phyloP scores from a whole-genome alignment of 257 asterid genomes.

The Gentiana macrophylla region DNA sequence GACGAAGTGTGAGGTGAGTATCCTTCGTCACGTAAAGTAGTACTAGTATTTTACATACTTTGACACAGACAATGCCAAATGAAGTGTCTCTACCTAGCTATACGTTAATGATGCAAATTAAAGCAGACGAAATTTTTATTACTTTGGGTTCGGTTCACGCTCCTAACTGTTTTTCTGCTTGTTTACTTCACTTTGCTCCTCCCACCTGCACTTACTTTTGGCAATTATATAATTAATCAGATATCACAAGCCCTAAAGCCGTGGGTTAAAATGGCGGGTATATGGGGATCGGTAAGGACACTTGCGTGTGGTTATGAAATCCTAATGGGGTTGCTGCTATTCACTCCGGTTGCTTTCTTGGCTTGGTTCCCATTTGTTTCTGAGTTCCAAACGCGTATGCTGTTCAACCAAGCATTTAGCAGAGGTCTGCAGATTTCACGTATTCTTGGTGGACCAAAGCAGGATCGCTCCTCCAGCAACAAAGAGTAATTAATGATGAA shows the following conservation, averaged over 20 bases:
- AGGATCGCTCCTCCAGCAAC: conserved; percentile 71
- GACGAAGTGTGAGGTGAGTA: no score
- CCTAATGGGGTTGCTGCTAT: conserved; percentile 62
- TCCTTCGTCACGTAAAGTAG: no score
- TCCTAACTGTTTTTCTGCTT: neutral
- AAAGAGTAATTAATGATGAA: conserved; percentile 32
- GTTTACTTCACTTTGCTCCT: neutral
- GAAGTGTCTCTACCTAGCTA: no score
- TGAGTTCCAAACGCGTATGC: conserved; percentile 90
- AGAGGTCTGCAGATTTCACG: conserved; percentile 97
- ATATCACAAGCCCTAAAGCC: conserved; percentile 82
- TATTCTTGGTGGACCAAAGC: conserved; percentile 94
- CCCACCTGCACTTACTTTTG: neutral
- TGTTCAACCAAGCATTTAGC: conserved; percentile 96
- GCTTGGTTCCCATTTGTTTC: conserved; percentile 99
- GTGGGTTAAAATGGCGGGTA: conserved; percentile 28
- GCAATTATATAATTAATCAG: conserved; percentile 21
- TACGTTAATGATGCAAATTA: neutral
- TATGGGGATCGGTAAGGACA: conserved; percentile 74
- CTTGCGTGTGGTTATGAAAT: conserved; percentile 83
- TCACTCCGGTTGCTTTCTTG: conserved; percentile 90
- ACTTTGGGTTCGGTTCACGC: neutral
- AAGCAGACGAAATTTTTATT: neutral
- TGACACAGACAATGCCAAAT: no score
- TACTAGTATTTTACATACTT: no score